Evolutionary conservation across 768 basidiomycete species (phyloP).

Genomic region (Galerina sulciceps): DNA sequence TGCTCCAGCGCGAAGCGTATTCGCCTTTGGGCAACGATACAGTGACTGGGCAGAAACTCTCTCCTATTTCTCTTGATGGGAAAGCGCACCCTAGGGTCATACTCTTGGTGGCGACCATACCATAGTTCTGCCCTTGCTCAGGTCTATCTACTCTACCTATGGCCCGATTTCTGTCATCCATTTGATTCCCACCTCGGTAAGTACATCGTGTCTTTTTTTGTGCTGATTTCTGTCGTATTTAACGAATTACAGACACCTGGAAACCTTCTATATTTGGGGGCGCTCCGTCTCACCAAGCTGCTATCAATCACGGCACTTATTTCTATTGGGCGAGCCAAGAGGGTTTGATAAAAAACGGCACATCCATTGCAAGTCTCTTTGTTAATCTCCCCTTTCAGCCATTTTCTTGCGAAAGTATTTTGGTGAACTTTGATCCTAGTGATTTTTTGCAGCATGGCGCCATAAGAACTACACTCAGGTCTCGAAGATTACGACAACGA

Average conservation of each 20-base stretch:
- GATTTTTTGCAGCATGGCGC: slow-evolving; percentile 77
- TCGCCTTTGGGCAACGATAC: slow-evolving; percentile 68
- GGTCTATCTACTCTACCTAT: slow-evolving; percentile 77
- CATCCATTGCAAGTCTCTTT: slow-evolving; percentile 78
- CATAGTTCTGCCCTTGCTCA: slow-evolving; percentile 63
- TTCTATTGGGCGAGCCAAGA: slow-evolving; percentile 90
- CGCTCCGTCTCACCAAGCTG: slow-evolving; percentile 70
- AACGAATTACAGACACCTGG: slow-evolving; percentile 67
- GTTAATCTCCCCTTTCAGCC: slow-evolving; percentile 19
- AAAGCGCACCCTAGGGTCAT: slow-evolving; percentile 79
- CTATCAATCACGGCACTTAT: slow-evolving; percentile 88
- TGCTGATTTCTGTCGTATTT: slow-evolving; percentile 15
- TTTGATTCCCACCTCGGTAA: slow-evolving; percentile 75
- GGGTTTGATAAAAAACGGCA: slow-evolving; percentile 77
- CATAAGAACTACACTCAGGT: slow-evolving; percentile 83
- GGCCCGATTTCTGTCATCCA: slow-evolving; percentile 84
- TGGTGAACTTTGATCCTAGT: slow-evolving; percentile 76
- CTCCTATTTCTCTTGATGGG: slow-evolving; percentile 69
- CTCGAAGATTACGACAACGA: slow-evolving; percentile 80
- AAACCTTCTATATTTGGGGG: slow-evolving; percentile 77
- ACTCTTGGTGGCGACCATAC: slow-evolving; percentile 91
- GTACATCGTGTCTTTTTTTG: not conserved
- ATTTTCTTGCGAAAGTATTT: slow-evolving; percentile 19
- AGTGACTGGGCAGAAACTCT: slow-evolving; percentile 57
- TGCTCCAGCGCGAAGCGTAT: slow-evolving; percentile 66